A percentile compares a stretch with the other conserved stretches of the same genome.
Evolutionary conservation across 1,284 basidiomycete genomes (phyloP).

Genomic region (Marasmius tenuissimus): DNA sequence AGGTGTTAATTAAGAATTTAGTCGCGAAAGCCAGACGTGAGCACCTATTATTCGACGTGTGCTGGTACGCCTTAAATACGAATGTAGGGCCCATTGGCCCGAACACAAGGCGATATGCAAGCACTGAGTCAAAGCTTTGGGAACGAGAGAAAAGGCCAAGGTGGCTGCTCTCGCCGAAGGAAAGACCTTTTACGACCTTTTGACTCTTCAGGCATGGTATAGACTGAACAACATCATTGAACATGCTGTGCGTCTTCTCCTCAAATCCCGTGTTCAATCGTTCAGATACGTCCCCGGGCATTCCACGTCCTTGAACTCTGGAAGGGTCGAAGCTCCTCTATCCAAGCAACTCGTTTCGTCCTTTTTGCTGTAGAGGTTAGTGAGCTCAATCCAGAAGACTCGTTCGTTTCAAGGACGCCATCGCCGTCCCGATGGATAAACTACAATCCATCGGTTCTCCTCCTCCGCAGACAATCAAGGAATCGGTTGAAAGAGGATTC

Average conservation of each 20-base stretch:
- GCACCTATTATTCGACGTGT: not conserved
- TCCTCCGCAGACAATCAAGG: not conserved
- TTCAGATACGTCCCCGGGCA: conserved; percentile 4
- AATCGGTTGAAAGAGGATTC: not conserved
- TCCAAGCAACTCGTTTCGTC: conserved; percentile 9
- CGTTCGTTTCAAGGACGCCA: conserved; percentile 8
- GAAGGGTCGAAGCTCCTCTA: conserved; percentile 5
- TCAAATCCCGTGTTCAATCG: not conserved
- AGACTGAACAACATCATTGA: conserved; percentile 9
- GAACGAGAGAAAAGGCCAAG: conserved; percentile 1
- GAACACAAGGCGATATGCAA: conserved; percentile 11
- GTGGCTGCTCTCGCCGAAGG: conserved; percentile 7
- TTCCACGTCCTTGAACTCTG: conserved; percentile 10
- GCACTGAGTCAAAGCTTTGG: conserved; percentile 1
- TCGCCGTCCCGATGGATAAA: not conserved
- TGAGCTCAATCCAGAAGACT: conserved; percentile 8
- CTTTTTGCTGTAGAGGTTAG: conserved; percentile 6
- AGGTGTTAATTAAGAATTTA: not conserved
- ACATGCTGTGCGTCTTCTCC: conserved; percentile 7
- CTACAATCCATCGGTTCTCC: not conserved
- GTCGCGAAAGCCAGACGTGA: conserved; percentile 12
- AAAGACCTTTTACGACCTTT: conserved; percentile 1
- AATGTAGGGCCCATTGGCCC: conserved; percentile 9
- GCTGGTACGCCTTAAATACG: not conserved
- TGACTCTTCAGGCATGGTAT: conserved; percentile 11